phyloP scores from a whole-genome alignment of 192 early-diverging fungal genomes.

The Coemansia reversa region DNA sequence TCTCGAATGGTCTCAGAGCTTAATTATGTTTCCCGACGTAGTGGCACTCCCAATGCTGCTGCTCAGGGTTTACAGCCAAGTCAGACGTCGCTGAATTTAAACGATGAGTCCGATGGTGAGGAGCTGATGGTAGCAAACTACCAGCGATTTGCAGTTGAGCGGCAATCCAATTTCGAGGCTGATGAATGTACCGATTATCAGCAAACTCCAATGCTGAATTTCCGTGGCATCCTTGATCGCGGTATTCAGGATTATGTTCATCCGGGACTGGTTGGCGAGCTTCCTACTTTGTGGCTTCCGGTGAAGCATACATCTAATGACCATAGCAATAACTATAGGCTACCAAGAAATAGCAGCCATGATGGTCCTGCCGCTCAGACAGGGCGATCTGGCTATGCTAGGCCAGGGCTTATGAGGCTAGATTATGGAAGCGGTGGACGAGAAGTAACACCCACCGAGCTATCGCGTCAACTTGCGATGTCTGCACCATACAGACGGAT shows the following conservation, averaged over 20 bases:
- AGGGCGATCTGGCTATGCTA: no score
- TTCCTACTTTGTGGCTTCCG: slow-evolving; percentile 76
- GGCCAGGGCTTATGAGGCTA: no score
- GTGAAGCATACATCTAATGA: slow-evolving; percentile 15
- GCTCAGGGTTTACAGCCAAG: neutral
- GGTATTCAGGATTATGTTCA: slow-evolving; percentile 67
- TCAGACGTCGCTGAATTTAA: neutral
- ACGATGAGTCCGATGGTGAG: slow-evolving; percentile 13
- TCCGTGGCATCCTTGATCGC: slow-evolving; percentile 70
- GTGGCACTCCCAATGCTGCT: slow-evolving; percentile 3
- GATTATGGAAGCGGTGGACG: no score
- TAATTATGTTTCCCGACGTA: slow-evolving; percentile 33
- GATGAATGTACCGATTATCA: slow-evolving; percentile 63
- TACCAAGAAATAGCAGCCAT: no score
- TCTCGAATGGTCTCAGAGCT: slow-evolving; percentile 40
- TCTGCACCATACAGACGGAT: slow-evolving; percentile 12
- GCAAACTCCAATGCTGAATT: slow-evolving; percentile 76
- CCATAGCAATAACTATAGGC: neutral
- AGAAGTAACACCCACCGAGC: neutral
- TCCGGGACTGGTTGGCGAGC: slow-evolving; percentile 65
- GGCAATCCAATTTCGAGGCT: slow-evolving; percentile 43
- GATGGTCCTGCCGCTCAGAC: no score
- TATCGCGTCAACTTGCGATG: neutral
- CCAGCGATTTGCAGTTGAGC: slow-evolving; percentile 45
- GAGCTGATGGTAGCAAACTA: slow-evolving; percentile 42